phyloP scores from a whole-genome alignment of 1,284 basidiomycete species.

The Sporisorium graminicola region DNA sequence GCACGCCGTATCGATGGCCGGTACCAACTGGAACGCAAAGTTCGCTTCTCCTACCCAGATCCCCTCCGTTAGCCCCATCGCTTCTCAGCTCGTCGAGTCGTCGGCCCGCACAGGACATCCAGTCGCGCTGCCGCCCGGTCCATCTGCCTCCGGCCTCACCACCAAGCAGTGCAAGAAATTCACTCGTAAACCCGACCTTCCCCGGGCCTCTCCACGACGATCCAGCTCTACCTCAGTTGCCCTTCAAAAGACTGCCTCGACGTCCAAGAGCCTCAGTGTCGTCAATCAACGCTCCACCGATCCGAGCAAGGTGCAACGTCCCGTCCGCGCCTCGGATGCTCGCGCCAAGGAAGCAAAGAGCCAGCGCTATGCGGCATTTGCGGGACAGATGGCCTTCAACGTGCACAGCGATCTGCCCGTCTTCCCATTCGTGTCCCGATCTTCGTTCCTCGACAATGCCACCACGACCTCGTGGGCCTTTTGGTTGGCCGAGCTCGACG shows the following conservation, averaged over 20 bases:
- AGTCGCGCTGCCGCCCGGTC: constrained; percentile 8
- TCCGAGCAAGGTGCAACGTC: neutral
- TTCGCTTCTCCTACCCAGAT: constrained; percentile 19
- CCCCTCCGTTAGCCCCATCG: neutral
- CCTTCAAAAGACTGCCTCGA: constrained; percentile 3
- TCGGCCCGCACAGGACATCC: neutral
- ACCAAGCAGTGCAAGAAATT: neutral
- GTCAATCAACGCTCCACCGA: neutral
- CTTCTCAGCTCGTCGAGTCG: neutral
- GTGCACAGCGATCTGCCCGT: constrained; percentile 8
- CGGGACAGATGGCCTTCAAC: constrained; percentile 13
- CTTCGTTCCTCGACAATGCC: constrained; percentile 29
- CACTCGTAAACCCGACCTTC: neutral
- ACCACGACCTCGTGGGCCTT: constrained; percentile 41
- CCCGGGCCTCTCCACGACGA: neutral
- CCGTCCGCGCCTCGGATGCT: neutral
- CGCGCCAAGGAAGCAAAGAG: neutral
- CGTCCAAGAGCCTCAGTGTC: constrained; percentile 11
- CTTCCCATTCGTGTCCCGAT: constrained; percentile 5
- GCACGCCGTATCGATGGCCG: neutral
- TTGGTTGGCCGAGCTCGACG: constrained; percentile 32
- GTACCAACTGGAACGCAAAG: constrained; percentile 11
- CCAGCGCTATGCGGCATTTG: constrained; percentile 2
- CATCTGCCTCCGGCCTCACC: constrained; percentile 14
- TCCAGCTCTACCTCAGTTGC: constrained; percentile 1